phyloP scores from a whole-genome alignment of 2,329 filamentous ascomycete genomes.

The Cadophora gregata region DNA sequence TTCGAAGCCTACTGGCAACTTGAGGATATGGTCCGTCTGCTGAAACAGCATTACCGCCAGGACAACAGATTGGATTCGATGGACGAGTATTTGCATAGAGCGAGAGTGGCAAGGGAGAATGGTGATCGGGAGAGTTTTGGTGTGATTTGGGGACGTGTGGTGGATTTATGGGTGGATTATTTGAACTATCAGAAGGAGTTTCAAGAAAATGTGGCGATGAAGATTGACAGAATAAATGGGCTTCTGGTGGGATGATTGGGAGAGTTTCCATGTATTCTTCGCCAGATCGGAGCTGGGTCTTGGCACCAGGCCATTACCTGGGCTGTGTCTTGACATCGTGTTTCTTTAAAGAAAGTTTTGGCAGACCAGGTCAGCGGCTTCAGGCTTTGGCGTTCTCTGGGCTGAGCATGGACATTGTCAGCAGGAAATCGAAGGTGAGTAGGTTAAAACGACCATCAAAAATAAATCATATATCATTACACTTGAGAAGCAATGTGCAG shows the following conservation, averaged over 20 bases:
- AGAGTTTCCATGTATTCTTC: no score
- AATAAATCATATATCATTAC: no score
- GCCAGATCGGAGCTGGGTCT: no score
- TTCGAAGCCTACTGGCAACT: constrained; percentile 9
- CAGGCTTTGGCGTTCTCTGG: no score
- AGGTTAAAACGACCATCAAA: no score
- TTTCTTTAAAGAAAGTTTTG: no score
- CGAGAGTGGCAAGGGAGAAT: constrained; percentile 1
- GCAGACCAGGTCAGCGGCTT: no score
- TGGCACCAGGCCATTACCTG: no score
- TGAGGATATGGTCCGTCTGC: not conserved
- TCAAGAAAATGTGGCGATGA: not conserved
- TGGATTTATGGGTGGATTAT: not conserved
- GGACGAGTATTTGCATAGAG: not conserved
- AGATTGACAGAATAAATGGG: constrained; percentile 4
- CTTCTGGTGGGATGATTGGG: not conserved
- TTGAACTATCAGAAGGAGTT: constrained; percentile 1
- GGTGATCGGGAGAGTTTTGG: not conserved
- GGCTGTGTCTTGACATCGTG: no score
- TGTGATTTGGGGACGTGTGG: not conserved
- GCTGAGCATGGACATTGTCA: no score
- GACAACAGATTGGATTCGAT: not conserved
- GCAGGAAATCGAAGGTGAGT: no score
- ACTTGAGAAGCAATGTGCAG: no score
- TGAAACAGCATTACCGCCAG: not conserved